Conservation (phyloP, 352 stramenopile species). For the Achlya hypogyna region DNA sequence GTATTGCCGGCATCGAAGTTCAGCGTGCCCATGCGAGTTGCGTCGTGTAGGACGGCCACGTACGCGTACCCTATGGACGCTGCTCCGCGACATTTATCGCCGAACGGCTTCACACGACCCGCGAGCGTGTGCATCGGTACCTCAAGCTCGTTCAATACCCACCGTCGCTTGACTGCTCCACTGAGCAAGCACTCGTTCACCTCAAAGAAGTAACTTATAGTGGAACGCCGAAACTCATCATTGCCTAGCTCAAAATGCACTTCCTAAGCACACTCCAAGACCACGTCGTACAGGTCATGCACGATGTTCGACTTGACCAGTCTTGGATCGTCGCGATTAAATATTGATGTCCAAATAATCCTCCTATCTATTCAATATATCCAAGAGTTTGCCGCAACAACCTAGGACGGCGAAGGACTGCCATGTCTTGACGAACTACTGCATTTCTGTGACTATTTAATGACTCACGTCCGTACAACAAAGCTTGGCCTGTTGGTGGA, state of each 20-base stretch:
- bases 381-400: background rate
- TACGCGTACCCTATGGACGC: slow-evolving; percentile 6
- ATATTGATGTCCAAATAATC: background rate
- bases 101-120: slow-evolving; percentile 7
- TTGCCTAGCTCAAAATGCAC: background rate
- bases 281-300: background rate
- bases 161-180: background rate
- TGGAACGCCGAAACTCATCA: background rate
- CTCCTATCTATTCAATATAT: background rate
- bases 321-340: background rate
- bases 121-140: background rate
- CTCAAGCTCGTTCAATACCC: background rate
- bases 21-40: background rate
- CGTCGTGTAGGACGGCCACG: background rate
- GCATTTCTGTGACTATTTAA: too few relatives aligned
- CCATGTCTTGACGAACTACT: too few relatives aligned
- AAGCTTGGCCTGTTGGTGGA: too few relatives aligned
- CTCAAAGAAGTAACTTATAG: slow-evolving; percentile 13
- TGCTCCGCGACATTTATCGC: background rate
- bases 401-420: too few relatives aligned
- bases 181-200: background rate
- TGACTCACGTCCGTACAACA: too few relatives aligned
- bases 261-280: background rate
- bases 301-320: background rate
- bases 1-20: too few relatives aligned